Evolutionary conservation across 1,284 basidiomycete genomes (phyloP).

Genomic region (Ustilago shanxiensis): DNA sequence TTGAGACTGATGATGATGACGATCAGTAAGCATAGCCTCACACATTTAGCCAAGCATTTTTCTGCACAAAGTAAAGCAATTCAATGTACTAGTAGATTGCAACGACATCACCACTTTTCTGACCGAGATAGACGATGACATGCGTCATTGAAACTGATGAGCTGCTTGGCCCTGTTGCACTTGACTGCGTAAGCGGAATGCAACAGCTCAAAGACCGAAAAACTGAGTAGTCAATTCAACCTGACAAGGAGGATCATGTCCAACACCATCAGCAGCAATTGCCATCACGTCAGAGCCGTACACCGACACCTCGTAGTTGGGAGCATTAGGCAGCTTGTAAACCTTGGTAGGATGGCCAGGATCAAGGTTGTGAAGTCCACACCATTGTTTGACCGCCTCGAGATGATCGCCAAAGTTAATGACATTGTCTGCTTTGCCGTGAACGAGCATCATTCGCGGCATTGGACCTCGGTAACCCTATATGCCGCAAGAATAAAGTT

Average conservation of each 20-base stretch:
- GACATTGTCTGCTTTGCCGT: slow-evolving; percentile 22
- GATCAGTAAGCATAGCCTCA: slow-evolving; percentile 6
- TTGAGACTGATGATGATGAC: slow-evolving; percentile 10
- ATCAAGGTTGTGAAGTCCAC: slow-evolving; percentile 13
- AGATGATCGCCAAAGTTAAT: slow-evolving; percentile 30
- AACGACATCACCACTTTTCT: no score
- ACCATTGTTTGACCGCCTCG: slow-evolving; percentile 35
- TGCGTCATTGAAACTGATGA: no score
- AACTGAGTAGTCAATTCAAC: slow-evolving; percentile 20
- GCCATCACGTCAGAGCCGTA: slow-evolving; percentile 28
- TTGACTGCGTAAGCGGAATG: no score
- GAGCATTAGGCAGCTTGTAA: slow-evolving; percentile 3
- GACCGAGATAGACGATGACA: no score
- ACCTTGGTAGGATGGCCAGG: slow-evolving; percentile 18
- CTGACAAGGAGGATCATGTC: slow-evolving; percentile 25
- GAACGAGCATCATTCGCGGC: slow-evolving; percentile 29
- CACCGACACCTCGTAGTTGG: slow-evolving; percentile 23
- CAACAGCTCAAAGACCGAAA: slow-evolving; percentile 17
- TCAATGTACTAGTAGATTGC: no score
- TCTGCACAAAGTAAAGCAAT: no score
- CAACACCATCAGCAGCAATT: slow-evolving; percentile 23
- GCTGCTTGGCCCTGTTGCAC: no score
- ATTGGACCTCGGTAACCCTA: slow-evolving; percentile 14
- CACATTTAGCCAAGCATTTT: not conserved
- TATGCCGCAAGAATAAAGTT: no score